These are phyloP conservation scores for Metschnikowia sp. DNA, from an alignment of 805 yeast genomes.

Conservation along the genomic window DNA sequence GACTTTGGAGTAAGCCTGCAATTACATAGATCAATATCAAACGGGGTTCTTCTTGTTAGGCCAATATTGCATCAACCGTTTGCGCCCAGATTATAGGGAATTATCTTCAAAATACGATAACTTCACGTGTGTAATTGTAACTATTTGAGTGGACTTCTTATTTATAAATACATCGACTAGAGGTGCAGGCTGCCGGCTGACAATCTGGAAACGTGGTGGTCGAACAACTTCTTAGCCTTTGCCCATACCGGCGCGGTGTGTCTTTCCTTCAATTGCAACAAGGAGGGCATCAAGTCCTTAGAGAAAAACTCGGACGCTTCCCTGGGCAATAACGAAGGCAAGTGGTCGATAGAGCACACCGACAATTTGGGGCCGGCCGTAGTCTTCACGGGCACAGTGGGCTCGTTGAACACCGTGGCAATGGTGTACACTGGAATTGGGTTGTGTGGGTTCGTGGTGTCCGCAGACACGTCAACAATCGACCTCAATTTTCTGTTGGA, in stretches of 20 bases:
- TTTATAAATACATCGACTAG: too few species aligned
- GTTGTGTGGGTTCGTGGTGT: constrained; percentile 96
- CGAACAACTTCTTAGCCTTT: constrained; percentile 78
- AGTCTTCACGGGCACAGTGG: constrained; percentile 82
- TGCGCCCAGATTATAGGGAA: too few species aligned
- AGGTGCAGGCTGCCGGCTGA: background rate
- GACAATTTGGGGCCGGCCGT: constrained; percentile 80
- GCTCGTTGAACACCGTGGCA: constrained; percentile 87
- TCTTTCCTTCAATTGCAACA: constrained; percentile 81
- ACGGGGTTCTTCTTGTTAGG: too few species aligned
- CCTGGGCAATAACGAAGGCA: constrained; percentile 93
- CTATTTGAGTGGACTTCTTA: too few species aligned
- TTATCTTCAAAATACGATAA: too few species aligned
- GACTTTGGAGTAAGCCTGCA: constrained; percentile 44
- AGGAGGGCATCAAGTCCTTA: constrained; percentile 82
- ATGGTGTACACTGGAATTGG: constrained; percentile 92
- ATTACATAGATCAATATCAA: too few species aligned
- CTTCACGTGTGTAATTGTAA: too few species aligned
- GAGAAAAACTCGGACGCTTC: constrained; percentile 94
- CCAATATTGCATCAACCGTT: too few species aligned
- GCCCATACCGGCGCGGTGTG: constrained; percentile 86
- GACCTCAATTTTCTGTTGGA: constrained; percentile 77
- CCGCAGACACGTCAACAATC: constrained; percentile 97
- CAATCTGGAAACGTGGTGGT: constrained; percentile 79
- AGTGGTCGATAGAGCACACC: constrained; percentile 92